Conservation (phyloP, 2,329 filamentous ascomycete species). For the Pseudocercospora macadamiae region DNA sequence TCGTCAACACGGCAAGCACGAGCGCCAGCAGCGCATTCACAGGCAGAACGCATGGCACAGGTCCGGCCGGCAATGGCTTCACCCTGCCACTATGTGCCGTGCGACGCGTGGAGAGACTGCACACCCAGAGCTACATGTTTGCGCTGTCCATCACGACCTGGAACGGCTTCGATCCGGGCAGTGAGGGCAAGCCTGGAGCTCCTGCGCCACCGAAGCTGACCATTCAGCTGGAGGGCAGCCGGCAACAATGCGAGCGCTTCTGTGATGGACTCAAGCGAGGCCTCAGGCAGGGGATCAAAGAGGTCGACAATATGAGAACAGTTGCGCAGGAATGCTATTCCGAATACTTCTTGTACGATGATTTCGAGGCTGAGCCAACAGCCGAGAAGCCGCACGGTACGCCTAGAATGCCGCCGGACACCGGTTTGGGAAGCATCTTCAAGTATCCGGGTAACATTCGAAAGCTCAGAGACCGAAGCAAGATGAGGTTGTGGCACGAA, state of each 20-base stretch:
- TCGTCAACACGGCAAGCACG: constrained; percentile 76
- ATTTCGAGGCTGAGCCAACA: constrained; percentile 48
- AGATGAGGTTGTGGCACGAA: constrained; percentile 97
- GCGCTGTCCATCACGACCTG: constrained; percentile 93
- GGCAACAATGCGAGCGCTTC: constrained; percentile 89
- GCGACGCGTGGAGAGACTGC: constrained; percentile 85
- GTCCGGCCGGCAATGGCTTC: constrained; percentile 93
- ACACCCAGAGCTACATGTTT: constrained; percentile 90
- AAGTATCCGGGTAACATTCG: constrained; percentile 92
- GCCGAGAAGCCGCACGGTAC: constrained; percentile 48
- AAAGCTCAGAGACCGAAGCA: constrained; percentile 90
- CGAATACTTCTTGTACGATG: constrained; percentile 63
- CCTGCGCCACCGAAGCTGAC: constrained; percentile 84
- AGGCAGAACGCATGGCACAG: constrained; percentile 88
- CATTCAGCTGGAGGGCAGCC: constrained; percentile 84
- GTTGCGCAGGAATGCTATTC: constrained; percentile 89
- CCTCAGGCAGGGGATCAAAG: constrained; percentile 81
- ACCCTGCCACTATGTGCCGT: constrained; percentile 91
- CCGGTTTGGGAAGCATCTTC: constrained; percentile 88
- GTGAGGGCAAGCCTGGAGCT: constrained; percentile 43
- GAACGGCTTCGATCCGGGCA: constrained; percentile 70
- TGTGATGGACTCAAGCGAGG: constrained; percentile 95
- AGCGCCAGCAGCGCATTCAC: constrained; percentile 82
- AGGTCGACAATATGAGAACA: constrained; percentile 79
- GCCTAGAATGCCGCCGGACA: constrained; percentile 69